Base-by-base conservation (phyloP, 768 basidiomycete genomes). In the Agaricus subrufescens region DNA sequence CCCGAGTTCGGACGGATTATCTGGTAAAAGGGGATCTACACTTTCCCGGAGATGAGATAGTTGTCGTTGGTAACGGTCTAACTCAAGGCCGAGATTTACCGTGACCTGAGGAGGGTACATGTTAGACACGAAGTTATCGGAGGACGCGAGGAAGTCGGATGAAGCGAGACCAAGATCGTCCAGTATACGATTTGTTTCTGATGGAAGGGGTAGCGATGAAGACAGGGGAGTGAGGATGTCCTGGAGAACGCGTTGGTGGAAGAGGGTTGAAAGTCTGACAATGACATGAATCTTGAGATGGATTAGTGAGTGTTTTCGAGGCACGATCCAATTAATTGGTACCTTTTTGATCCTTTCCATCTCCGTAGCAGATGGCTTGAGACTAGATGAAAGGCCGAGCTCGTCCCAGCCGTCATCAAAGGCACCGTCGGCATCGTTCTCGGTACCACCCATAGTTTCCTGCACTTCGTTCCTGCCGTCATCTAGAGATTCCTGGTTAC, bases 101-200 rank as follows among this genome's bases (percentile, higher is more conserved):
- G 66, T 63, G 55, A 84, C 75, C 62, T 91, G 88, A 4, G 87
- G 86, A 0, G 79, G 59, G 64, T 91, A 87, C 40, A 88, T 69
- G 2, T 83, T 70, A n/a, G 85, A 76, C 23, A 86, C 77, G 52
- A 90, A 71, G 40, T 91, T 86, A 64, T 91, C 89, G 3, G 80
- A 75, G 3, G 79, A 74, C 47, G 75, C 65, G 15, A 86, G 73
- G 23, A 89, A 73, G 6, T 68, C 63, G 30, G 78, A 71, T 2
- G 87, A 90, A 8, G 71, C 71, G 2, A 64, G 39, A 14, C 79
- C 74, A 4, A 91, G 71, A 23, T 62, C 52, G 62, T 88, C 86
- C n/a, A 87, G 69, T 19, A 66, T 60, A 1, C 66, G 44, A 14
- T 73, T 61, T 60, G 60, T 54, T 58, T 59, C 54, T 30, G 31